These are phyloP conservation scores for Fusarium torulosum DNA, from an alignment of 2,329 filamentous ascomycete genomes.

Conservation along the genomic window DNA sequence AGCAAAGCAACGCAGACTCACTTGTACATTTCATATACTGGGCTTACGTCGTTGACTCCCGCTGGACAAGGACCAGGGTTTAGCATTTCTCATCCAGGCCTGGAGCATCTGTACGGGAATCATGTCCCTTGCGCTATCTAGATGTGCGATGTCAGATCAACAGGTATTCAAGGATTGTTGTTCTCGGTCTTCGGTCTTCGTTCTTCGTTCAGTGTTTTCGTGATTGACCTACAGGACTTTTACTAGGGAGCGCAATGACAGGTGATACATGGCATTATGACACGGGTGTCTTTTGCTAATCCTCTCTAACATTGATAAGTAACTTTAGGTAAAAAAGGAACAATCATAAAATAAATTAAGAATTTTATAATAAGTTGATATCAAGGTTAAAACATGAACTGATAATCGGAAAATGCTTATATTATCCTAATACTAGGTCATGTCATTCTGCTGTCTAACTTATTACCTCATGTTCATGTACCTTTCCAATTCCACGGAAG, in stretches of 20 bases:
- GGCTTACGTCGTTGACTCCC: constrained; percentile 40
- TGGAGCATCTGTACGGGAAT: neutral
- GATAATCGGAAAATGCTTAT: neutral
- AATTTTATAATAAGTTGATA: neutral
- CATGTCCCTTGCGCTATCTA: constrained; percentile 35
- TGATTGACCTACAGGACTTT: neutral
- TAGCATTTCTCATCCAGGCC: constrained; percentile 1
- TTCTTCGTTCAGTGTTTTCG: neutral
- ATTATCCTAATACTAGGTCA: neutral
- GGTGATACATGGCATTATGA: constrained; percentile 30
- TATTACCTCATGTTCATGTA: constrained; percentile 1
- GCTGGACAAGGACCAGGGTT: constrained; percentile 9
- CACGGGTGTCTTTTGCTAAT: constrained; percentile 2
- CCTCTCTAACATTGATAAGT: neutral
- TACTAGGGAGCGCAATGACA: neutral
- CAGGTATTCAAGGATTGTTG: neutral
- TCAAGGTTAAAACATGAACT: neutral
- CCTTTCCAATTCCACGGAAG: neutral
- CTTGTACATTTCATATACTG: constrained; percentile 20
- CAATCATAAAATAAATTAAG: neutral
- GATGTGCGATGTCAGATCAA: constrained; percentile 35
- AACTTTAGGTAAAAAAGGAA: neutral
- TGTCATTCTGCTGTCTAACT: neutral
- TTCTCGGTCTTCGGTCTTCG: constrained; percentile 1
- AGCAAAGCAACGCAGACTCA: constrained; percentile 24